These are phyloP conservation scores for Ceratocystiopsis brevicomis DNA, from an alignment of 2,329 filamentous ascomycete genomes.

Conservation along the genomic window DNA sequence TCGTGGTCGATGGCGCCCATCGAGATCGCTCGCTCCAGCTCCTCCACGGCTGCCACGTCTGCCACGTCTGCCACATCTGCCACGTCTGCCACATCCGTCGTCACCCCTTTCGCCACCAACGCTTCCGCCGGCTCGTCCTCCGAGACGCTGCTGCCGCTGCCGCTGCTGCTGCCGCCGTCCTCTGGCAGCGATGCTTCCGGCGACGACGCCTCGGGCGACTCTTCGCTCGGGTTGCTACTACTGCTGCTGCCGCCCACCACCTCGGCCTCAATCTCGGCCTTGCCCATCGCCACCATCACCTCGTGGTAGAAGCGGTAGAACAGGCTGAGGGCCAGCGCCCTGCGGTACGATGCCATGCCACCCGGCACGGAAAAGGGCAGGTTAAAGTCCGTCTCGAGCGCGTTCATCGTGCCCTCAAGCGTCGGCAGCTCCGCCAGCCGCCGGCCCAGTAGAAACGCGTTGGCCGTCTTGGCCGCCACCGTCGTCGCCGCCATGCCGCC, in stretches of 20 bases:
- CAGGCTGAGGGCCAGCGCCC: constrained; percentile 76
- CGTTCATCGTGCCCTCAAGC: constrained; percentile 75
- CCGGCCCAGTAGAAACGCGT: constrained; percentile 56
- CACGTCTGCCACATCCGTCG: constrained; percentile 26
- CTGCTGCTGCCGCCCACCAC: too few relatives aligned
- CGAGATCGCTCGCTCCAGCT: constrained; percentile 74
- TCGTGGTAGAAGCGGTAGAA: constrained; percentile 98
- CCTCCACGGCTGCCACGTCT: constrained; percentile 47
- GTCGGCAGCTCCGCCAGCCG: constrained; percentile 64
- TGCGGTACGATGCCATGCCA: constrained; percentile 93
- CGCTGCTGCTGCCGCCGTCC: too few relatives aligned
- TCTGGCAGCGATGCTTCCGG: too few relatives aligned
- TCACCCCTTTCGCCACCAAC: constrained; percentile 4
- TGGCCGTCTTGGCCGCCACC: constrained; percentile 64
- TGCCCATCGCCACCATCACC: constrained; percentile 43
- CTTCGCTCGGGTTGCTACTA: too few relatives aligned
- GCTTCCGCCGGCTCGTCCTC: constrained; percentile 3
- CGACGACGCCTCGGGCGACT: too few relatives aligned
- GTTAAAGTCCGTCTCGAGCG: constrained; percentile 77
- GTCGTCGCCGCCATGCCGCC: constrained; percentile 92
- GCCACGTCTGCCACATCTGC: constrained; percentile 27
- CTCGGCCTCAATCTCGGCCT: constrained; percentile 14
- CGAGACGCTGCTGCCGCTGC: too few relatives aligned
- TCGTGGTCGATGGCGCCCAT: constrained; percentile 59
- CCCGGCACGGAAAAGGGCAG: constrained; percentile 80